Evolutionary conservation across 352 stramenopile genomes (phyloP).

Genomic region (Phytophthora chlamydospora): DNA sequence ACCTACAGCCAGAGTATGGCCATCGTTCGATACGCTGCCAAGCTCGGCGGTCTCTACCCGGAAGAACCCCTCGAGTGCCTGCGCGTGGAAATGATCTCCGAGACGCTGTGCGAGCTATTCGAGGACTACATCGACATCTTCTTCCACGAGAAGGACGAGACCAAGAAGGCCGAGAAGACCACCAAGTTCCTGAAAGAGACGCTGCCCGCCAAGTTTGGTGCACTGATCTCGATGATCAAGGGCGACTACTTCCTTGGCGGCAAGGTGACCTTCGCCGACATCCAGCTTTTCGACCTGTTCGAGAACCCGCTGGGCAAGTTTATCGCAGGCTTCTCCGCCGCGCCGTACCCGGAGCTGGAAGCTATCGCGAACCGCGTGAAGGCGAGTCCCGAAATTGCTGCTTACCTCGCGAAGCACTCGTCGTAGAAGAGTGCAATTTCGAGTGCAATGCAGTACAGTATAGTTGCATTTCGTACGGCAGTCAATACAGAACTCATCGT

Average conservation of each 20-base stretch:
- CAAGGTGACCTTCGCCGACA: slow-evolving; percentile 42
- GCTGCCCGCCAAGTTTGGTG: slow-evolving; percentile 36
- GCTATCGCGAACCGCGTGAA: slow-evolving; percentile 43
- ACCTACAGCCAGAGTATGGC: slow-evolving; percentile 59
- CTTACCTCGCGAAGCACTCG: slow-evolving; percentile 41
- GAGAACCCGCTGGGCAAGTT: slow-evolving; percentile 38
- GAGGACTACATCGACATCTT: slow-evolving; percentile 40
- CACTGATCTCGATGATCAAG: slow-evolving; percentile 30
- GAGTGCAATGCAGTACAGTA: neutral
- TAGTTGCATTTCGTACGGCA: neutral
- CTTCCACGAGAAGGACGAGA: slow-evolving; percentile 39
- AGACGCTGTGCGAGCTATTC: slow-evolving; percentile 40
- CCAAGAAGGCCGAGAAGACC: slow-evolving; percentile 45
- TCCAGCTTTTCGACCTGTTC: slow-evolving; percentile 53
- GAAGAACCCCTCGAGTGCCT: slow-evolving; percentile 43
- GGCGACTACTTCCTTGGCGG: slow-evolving; percentile 50
- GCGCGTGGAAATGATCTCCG: slow-evolving; percentile 48
- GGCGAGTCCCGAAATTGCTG: slow-evolving; percentile 34
- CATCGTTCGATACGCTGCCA: slow-evolving; percentile 62
- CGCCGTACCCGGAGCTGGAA: slow-evolving; percentile 47
- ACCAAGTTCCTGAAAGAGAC: slow-evolving; percentile 31
- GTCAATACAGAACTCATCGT: too few relatives aligned
- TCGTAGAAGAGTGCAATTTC: neutral
- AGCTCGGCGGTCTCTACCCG: slow-evolving; percentile 55
- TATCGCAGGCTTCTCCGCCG: slow-evolving; percentile 25